Percentiles rank a stretch among this genome's conserved stretches.
Evolutionary conservation across 2,329 filamentous ascomycete genomes (phyloP).

Genomic region (Fusarium sp.): DNA sequence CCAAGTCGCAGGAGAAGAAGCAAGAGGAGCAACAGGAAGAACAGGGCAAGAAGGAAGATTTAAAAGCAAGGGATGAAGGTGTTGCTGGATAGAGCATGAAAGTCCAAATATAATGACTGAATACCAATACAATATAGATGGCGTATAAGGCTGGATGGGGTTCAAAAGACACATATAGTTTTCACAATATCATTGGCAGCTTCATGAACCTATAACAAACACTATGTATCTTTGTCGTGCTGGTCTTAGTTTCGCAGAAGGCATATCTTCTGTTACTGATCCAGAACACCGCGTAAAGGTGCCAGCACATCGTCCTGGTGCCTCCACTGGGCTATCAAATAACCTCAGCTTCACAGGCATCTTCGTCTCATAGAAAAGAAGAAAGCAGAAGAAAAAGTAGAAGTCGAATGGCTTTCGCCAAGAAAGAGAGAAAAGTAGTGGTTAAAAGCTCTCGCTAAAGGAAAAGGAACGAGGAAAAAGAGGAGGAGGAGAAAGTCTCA

Average conservation of each 20-base stretch:
- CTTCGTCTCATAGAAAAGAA: neutral
- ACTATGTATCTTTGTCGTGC: neutral
- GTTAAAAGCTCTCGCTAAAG: too few relatives aligned
- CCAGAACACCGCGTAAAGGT: neutral
- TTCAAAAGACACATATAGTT: neutral
- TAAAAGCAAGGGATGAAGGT: constrained; percentile 41
- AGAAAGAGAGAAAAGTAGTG: too few relatives aligned
- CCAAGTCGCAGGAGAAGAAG: constrained; percentile 49
- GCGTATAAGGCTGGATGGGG: constrained; percentile 16
- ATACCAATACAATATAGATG: constrained; percentile 27
- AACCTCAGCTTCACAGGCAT: neutral
- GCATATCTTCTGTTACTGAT: neutral
- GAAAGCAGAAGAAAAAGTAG: neutral
- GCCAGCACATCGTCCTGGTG: neutral
- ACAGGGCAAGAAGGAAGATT: constrained; percentile 39
- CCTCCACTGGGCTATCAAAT: neutral
- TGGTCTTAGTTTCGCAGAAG: constrained; percentile 1
- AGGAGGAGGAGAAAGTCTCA: too few relatives aligned
- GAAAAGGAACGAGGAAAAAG: neutral
- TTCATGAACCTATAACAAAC: neutral
- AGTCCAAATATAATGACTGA: neutral
- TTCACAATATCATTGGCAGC: neutral
- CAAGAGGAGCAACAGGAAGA: constrained; percentile 41
- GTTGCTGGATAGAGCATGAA: constrained; percentile 41
- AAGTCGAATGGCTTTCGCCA: neutral